Percentiles rank a stretch among this genome's conserved stretches.
Evolutionary conservation across 108 stramenopile genomes (phyloP).

Genomic region (Conticribra weissflogii): DNA sequence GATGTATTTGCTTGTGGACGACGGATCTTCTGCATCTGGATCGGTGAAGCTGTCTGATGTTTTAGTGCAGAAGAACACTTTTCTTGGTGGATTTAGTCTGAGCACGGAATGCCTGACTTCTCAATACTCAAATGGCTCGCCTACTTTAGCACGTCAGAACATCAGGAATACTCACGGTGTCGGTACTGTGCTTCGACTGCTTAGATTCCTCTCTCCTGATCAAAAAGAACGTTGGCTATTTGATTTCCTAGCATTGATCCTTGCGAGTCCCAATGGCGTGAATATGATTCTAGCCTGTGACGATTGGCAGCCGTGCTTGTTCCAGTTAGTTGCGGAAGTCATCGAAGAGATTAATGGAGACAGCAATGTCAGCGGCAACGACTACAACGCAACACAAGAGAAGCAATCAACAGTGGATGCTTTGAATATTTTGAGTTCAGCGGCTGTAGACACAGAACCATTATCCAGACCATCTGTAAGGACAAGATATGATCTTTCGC

Average conservation of each 20-base stretch:
- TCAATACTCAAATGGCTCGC: conserved; percentile 12
- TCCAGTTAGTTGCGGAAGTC: conserved; percentile 76
- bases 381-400: too few species aligned
- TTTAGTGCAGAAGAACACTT: conserved; percentile 25
- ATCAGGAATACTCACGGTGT: conserved; percentile 58
- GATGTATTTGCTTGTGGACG: conserved; percentile 59
- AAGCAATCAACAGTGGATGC: too few species aligned
- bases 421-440: too few species aligned
- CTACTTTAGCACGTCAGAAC: conserved; percentile 14
- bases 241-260: conserved; percentile 54
- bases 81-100: conserved; percentile 38
- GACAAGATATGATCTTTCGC: conserved; percentile 64
- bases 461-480: conserved; percentile 50
- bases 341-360: conserved; percentile 63
- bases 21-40: conserved; percentile 24
- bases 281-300: conserved; percentile 47
- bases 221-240: conserved; percentile 71
- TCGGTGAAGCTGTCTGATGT: conserved; percentile 47
- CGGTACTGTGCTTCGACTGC: conserved; percentile 64
- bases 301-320: conserved; percentile 83
- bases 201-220: conserved; percentile 68
- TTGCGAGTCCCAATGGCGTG: conserved; percentile 42
- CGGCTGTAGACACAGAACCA: conserved; percentile 25
- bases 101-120: conserved; percentile 19
- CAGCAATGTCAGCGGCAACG: conserved; percentile 2